Evolutionary conservation across 345 rosid species (phyloP).

Genomic region (Noccaea caerulescens): DNA sequence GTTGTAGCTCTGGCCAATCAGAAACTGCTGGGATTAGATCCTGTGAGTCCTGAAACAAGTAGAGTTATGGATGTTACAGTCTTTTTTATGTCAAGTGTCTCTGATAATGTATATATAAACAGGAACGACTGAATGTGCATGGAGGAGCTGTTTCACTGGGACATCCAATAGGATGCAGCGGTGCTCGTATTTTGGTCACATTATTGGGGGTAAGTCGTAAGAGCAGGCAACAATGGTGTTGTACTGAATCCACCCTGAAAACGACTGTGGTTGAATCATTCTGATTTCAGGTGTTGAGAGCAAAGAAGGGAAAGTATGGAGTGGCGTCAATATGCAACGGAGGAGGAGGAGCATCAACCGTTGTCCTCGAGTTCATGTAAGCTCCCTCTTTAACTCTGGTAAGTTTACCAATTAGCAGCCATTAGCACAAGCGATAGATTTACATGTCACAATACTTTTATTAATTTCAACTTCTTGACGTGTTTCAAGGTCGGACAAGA

Average conservation of each 20-base stretch:
- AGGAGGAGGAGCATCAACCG: slow-evolving; percentile 96
- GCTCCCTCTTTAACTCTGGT: slow-evolving; percentile 45
- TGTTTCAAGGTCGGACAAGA: slow-evolving; percentile 36
- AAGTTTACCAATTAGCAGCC: no score
- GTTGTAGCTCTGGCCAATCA: slow-evolving; percentile 90
- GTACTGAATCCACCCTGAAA: slow-evolving; percentile 16
- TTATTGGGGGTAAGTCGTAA: slow-evolving; percentile 77
- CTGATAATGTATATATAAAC: slow-evolving; percentile 31
- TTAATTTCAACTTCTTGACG: slow-evolving; percentile 7
- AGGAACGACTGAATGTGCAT: slow-evolving; percentile 77
- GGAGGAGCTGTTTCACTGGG: slow-evolving; percentile 98
- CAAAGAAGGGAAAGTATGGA: slow-evolving; percentile 75
- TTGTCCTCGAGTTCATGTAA: slow-evolving; percentile 86
- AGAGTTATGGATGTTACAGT: slow-evolving; percentile 1
- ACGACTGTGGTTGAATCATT: slow-evolving; percentile 27
- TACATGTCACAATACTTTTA: slow-evolving; percentile 1
- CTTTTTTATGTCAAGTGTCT: slow-evolving; percentile 10
- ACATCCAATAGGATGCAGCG: slow-evolving; percentile 97
- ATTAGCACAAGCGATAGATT: neutral
- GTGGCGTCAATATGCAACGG: slow-evolving; percentile 93
- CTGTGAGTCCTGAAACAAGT: slow-evolving; percentile 57
- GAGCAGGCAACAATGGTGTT: slow-evolving; percentile 19
- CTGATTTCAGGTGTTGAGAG: slow-evolving; percentile 70
- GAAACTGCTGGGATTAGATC: slow-evolving; percentile 73
- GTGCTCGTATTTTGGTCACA: slow-evolving; percentile 90